phyloP scores from a whole-genome alignment of 2,329 filamentous ascomycete genomes.

The Aureobasidium pullulans region DNA sequence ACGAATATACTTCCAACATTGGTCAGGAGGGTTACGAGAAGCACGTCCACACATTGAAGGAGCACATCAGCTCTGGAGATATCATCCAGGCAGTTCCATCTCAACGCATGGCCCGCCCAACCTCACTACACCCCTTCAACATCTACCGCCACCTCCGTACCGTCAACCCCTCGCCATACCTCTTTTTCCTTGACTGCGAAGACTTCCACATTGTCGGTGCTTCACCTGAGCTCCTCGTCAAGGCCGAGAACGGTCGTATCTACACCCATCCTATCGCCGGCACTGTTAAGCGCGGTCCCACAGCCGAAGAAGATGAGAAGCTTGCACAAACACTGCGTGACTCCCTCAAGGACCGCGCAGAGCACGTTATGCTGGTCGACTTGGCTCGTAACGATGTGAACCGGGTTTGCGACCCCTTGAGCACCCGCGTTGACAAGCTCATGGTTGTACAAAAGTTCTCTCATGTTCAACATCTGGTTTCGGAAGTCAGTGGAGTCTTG shows the following conservation, averaged over 20 bases:
- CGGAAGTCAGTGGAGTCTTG: conserved; percentile 87
- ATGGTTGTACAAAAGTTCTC: conserved; percentile 95
- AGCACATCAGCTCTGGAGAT: conserved; percentile 84
- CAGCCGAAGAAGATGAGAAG: conserved; percentile 69
- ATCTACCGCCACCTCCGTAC: conserved; percentile 92
- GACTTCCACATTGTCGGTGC: conserved; percentile 94
- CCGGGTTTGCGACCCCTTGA: conserved; percentile 83
- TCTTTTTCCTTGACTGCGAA: conserved; percentile 89
- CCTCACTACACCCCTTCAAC: conserved; percentile 91
- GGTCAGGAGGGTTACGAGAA: conserved; percentile 79
- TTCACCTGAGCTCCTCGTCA: conserved; percentile 89
- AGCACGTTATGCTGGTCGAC: conserved; percentile 97
- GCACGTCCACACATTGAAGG: conserved; percentile 80
- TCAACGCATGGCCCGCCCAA: conserved; percentile 84
- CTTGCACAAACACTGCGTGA: conserved; percentile 69
- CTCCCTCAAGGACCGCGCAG: conserved; percentile 84
- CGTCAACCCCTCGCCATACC: conserved; percentile 95
- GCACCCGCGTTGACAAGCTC: conserved; percentile 82
- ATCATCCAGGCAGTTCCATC: conserved; percentile 98
- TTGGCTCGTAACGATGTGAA: conserved; percentile 95
- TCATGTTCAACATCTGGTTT: conserved; percentile 95
- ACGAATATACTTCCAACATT: conserved; percentile 87
- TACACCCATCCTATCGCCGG: conserved; percentile 97
- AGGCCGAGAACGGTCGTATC: conserved; percentile 76
- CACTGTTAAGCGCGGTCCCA: conserved; percentile 80